phyloP scores from a whole-genome alignment of 441 rosid species.

The Syzygium malaccense region DNA sequence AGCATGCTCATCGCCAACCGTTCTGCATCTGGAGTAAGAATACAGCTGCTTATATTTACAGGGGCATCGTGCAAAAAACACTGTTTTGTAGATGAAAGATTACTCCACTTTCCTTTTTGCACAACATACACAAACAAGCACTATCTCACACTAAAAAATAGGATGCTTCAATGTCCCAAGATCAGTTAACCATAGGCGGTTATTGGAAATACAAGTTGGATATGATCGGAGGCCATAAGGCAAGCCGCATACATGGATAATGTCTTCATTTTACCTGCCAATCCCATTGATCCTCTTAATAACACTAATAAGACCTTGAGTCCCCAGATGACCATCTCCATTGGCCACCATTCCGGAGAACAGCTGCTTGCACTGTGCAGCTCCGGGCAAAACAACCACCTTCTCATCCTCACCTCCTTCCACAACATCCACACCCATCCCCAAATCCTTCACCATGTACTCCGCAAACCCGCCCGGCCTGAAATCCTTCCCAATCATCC shows the following conservation, averaged over 20 bases:
- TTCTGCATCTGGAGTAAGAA: background rate
- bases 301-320: slow-evolving; percentile 65
- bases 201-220: background rate
- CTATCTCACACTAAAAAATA: background rate
- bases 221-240: background rate
- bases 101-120: background rate
- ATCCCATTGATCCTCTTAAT: slow-evolving; percentile 50
- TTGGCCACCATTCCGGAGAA: slow-evolving; percentile 75
- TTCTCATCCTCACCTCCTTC: slow-evolving; percentile 36
- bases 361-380: slow-evolving; percentile 63
- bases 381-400: slow-evolving; percentile 43
- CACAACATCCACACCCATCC: slow-evolving; percentile 54
- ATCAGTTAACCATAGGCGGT: background rate
- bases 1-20: background rate
- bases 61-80: background rate
- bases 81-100: background rate
- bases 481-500: slow-evolving; percentile 56
- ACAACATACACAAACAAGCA: background rate
- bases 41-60: background rate
- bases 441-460: slow-evolving; percentile 84
- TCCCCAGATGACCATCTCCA: slow-evolving; percentile 68
- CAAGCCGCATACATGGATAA: background rate
- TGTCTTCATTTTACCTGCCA: background rate
- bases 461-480: slow-evolving; percentile 65
- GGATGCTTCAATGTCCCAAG: background rate